Base-by-base conservation (phyloP, 768 basidiomycete species). In the Gloeopeniophorella convolvens region DNA sequence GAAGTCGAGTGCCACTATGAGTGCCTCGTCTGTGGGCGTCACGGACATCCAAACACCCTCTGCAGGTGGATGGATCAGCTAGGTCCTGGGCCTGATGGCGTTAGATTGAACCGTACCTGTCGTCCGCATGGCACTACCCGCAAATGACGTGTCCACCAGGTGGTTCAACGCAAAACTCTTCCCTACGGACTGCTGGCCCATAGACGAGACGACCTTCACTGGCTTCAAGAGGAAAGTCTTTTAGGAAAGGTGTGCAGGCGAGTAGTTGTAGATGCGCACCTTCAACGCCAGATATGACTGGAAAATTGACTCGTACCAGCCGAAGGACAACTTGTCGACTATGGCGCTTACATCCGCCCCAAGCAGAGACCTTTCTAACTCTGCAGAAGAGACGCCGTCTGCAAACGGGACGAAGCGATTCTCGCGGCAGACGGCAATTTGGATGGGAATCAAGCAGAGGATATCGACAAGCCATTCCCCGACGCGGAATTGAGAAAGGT, bases 1-100 rank as follows among this genome's bases (percentile, higher is more conserved):
- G 37, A 83, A 83, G 54, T 83, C 81, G 5, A 83, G 69, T 3
- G 80, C 74, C 1, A 83, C 79, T 9, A 83, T 65, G 9, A 83
- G 58, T 0, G 63, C 63, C 20, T 79, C 73, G 40, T 73, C 66
- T 0, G 80, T 81, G 0, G 81, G 82, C 1, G 80, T 80, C 7
- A 78, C 77, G 0, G 80, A 81, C 73, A 82, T 76, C 81, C 80
- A 82, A 2, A 82, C 78, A 4, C 80, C 80, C 65, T 80, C 78
- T 59, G 58, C 27, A 75, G 39, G 35, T 35, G 4, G n/a, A 15
- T 31, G 41, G n/a, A 3, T 31, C n/a, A 42, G 39, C 8, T 15
- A 35, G 37, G 20, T 30, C 40, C 11, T 21, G 51, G 42, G 7
- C 33, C 37, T 16, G 16, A 32, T 8, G 20, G n/a, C 18, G 26